Evolutionary conservation across 2,329 filamentous ascomycete species (phyloP).

Genomic region (Stachybotrys chartarum): DNA sequence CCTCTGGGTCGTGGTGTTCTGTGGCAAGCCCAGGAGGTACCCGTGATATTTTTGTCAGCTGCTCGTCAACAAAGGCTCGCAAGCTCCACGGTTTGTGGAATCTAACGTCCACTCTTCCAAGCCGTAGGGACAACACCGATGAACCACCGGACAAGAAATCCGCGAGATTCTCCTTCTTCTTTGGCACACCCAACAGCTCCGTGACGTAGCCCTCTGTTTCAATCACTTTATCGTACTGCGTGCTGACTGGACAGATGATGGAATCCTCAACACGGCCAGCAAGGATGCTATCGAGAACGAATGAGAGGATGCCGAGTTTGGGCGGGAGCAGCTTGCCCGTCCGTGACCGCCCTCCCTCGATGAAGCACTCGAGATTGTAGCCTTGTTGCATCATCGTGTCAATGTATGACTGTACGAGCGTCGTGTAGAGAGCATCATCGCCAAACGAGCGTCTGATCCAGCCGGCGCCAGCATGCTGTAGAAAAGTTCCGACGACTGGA

Average conservation of each 20-base stretch:
- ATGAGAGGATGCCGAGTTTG: constrained; percentile 91
- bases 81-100: constrained; percentile 97
- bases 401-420: constrained; percentile 93
- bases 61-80: constrained; percentile 70
- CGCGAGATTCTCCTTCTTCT: constrained; percentile 87
- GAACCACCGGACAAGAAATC: constrained; percentile 82
- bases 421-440: constrained; percentile 82
- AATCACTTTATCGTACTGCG: constrained; percentile 98
- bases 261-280: constrained; percentile 84
- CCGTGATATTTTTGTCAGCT: constrained; percentile 50
- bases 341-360: constrained; percentile 86
- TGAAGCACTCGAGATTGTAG: constrained; percentile 95
- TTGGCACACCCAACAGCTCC: constrained; percentile 87
- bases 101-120: constrained; percentile 88
- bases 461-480: constrained; percentile 96
- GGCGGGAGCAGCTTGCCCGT: constrained; percentile 91
- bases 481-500: constrained; percentile 77
- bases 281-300: constrained; percentile 82
- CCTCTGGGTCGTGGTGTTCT: constrained; percentile 38
- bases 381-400: constrained; percentile 86
- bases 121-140: constrained; percentile 77
- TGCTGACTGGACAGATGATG: constrained; percentile 91
- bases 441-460: constrained; percentile 92
- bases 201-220: constrained; percentile 96
- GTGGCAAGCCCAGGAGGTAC: constrained; percentile 35